These are phyloP conservation scores for Akanthomyces dipterigenus DNA, from an alignment of 2,329 filamentous ascomycete species.

Conservation along the genomic window DNA sequence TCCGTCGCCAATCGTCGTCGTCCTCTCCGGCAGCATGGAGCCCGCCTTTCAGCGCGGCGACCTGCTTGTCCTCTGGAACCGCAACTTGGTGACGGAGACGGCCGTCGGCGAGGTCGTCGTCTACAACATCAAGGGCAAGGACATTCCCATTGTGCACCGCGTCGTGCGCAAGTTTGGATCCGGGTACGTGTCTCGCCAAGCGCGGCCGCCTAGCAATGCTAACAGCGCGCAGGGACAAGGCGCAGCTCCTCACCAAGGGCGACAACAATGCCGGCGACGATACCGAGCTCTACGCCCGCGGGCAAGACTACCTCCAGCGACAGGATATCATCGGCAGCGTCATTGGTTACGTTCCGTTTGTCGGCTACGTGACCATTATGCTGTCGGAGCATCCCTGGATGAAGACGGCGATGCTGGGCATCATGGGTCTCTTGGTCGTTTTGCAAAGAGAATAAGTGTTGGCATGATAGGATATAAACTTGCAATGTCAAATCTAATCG, in stretches of 20 bases:
- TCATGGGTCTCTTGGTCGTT: constrained; percentile 93
- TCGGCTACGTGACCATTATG: constrained; percentile 95
- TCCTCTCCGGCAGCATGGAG: constrained; percentile 80
- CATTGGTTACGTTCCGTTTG: constrained; percentile 83
- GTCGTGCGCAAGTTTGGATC: constrained; percentile 68
- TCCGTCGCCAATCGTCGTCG: constrained; percentile 72
- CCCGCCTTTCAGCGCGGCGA: constrained; percentile 76
- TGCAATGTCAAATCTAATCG: neutral
- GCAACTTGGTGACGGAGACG: constrained; percentile 51
- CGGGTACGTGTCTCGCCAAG: constrained; percentile 34
- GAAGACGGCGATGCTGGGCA: constrained; percentile 87
- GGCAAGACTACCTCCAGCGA: constrained; percentile 80
- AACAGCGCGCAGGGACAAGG: constrained; percentile 36
- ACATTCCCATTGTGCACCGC: constrained; percentile 95
- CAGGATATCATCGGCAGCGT: constrained; percentile 92
- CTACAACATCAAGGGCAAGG: constrained; percentile 81
- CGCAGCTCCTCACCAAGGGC: constrained; percentile 88
- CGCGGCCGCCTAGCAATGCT: neutral
- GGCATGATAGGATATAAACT: neutral
- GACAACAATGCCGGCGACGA: constrained; percentile 96
- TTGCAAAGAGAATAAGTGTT: constrained; percentile 69
- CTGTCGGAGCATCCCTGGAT: constrained; percentile 94
- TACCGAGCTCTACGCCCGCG: constrained; percentile 75
- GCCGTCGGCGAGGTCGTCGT: constrained; percentile 54
- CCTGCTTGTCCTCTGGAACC: constrained; percentile 70